Conservation (phyloP, 768 basidiomycete genomes). For the Cubamyces sp. region DNA sequence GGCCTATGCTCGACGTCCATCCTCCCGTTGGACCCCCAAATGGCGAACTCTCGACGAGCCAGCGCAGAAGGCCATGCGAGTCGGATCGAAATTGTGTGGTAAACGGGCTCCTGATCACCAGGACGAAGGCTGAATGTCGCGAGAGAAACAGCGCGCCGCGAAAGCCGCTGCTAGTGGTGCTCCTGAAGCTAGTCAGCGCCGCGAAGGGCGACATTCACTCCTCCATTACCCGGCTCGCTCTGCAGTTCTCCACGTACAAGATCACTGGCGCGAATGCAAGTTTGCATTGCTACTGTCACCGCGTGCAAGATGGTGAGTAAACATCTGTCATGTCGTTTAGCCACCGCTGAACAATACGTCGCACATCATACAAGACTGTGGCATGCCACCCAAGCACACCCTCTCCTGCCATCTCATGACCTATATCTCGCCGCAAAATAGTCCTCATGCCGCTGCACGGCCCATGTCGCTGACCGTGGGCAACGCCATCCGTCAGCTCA, state of each 20-base stretch:
- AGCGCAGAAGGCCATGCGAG: slow-evolving; percentile 60
- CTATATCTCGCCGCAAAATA: slow-evolving; percentile 91
- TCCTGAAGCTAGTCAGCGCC: slow-evolving; percentile 47
- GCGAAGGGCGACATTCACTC: slow-evolving; percentile 92
- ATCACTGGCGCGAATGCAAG: slow-evolving; percentile 95
- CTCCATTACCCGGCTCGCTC: slow-evolving; percentile 79
- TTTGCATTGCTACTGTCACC: slow-evolving; percentile 87
- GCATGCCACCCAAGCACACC: slow-evolving; percentile 83
- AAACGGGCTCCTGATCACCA: not conserved
- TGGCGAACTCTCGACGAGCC: slow-evolving; percentile 23
- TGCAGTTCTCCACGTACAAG: slow-evolving; percentile 90
- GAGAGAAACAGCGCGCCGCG: slow-evolving; percentile 83
- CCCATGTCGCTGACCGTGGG: slow-evolving; percentile 95
- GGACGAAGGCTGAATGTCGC: slow-evolving; percentile 77
- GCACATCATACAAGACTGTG: slow-evolving; percentile 90
- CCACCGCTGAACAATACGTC: slow-evolving; percentile 12
- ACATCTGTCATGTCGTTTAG: not conserved
- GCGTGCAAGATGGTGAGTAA: slow-evolving; percentile 85
- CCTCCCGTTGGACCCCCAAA: slow-evolving; percentile 27
- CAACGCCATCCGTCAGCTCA: slow-evolving; percentile 91
- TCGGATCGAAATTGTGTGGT: not conserved
- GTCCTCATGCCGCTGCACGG: slow-evolving; percentile 82
- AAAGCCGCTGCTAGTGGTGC: slow-evolving; percentile 48
- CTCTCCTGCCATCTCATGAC: slow-evolving; percentile 91
- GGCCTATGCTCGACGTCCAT: slow-evolving; percentile 31